Evolutionary conservation across 139 green algal genomes (phyloP).

Genomic region (Chlorella ohadii): DNA sequence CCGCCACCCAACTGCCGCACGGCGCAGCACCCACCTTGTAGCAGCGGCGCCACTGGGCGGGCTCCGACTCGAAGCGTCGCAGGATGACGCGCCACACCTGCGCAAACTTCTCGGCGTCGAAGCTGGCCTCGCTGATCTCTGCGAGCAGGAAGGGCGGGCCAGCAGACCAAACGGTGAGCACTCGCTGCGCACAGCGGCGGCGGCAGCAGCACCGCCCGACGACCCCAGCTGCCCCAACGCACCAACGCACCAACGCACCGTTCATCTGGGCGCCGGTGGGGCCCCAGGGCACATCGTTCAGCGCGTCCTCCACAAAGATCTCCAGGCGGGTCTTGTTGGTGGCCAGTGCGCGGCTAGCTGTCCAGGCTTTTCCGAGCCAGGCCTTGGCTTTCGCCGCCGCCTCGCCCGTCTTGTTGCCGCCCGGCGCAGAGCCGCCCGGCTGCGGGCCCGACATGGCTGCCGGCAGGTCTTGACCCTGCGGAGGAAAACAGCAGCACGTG

Average conservation of each 20-base stretch:
- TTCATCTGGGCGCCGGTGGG: slow-evolving; percentile 13
- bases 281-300: slow-evolving; percentile 5
- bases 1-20: background rate
- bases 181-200: background rate
- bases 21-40: slow-evolving; percentile 16
- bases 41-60: slow-evolving; percentile 18
- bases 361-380: no score
- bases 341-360: background rate
- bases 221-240: no score
- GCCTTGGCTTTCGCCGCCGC: no score
- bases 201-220: no score
- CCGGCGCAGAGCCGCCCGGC: no score
- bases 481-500: no score
- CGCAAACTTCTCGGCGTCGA: slow-evolving; percentile 34
- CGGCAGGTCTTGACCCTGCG: no score
- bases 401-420: no score
- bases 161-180: no score
- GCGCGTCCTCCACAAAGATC: background rate
- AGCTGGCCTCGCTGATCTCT: slow-evolving; percentile 31
- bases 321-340: background rate
- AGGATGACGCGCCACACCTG: slow-evolving; percentile 30
- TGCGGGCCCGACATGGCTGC: no score
- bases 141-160: background rate
- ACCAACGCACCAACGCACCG: background rate
- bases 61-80: slow-evolving; percentile 8